Evolutionary conservation across 768 basidiomycete genomes (phyloP).

Genomic region (Macrocybe gigantea): DNA sequence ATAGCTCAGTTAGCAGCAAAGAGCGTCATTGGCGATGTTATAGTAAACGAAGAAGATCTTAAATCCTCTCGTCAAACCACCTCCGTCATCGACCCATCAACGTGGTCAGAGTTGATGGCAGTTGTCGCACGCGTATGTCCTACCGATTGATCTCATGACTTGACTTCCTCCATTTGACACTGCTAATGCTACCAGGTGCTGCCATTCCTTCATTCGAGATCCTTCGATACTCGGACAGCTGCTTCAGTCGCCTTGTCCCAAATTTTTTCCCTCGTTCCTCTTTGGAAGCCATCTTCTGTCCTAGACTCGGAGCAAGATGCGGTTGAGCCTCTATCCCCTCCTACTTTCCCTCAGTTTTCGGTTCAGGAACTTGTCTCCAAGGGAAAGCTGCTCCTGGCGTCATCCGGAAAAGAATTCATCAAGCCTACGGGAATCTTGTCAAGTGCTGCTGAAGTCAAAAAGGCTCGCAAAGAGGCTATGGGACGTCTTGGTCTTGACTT

Average conservation of each 20-base stretch:
- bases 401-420: conserved; percentile 88
- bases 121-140: conserved; percentile 79
- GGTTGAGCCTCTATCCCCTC: conserved; percentile 25
- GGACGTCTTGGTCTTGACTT: conserved; percentile 83
- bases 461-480: conserved; percentile 86
- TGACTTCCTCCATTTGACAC: conserved; percentile 4
- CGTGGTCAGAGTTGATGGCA: conserved; percentile 87
- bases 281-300: conserved; percentile 54
- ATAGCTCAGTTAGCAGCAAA: conserved; percentile 88
- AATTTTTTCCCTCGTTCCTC: conserved; percentile 78
- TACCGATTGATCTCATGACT: not conserved
- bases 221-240: conserved; percentile 87
- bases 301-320: conserved; percentile 19
- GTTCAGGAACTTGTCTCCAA: conserved; percentile 72
- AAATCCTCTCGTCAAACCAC: conserved; percentile 58
- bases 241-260: conserved; percentile 86
- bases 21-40: conserved; percentile 77
- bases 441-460: conserved; percentile 75
- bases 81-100: conserved; percentile 56
- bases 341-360: conserved; percentile 71
- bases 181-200: conserved; percentile 53
- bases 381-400: conserved; percentile 77
- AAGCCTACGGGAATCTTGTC: conserved; percentile 70
- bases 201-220: conserved; percentile 86
- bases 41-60: conserved; percentile 68